These are phyloP conservation scores for Lentinus tigrinus DNA, from an alignment of 768 basidiomycete species.

Conservation along the genomic window DNA sequence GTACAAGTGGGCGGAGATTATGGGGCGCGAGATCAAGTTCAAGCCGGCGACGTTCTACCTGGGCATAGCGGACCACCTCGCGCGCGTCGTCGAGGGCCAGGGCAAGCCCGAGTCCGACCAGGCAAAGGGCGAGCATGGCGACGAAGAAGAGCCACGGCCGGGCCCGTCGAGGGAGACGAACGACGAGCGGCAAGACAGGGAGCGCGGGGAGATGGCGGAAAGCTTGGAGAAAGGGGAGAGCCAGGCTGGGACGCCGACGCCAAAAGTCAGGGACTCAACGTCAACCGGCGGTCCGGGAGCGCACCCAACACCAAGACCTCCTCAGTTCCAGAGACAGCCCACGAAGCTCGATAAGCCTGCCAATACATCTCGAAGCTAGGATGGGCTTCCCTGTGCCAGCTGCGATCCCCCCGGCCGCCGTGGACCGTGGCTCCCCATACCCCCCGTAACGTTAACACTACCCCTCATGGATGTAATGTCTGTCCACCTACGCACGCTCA, in stretches of 20 bases:
- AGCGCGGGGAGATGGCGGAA: constrained; percentile 29
- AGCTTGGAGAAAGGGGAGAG: constrained; percentile 22
- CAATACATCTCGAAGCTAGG: no score
- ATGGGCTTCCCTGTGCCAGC: no score
- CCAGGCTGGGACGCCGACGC: background rate
- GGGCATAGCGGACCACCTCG: constrained; percentile 75
- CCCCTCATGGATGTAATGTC: background rate
- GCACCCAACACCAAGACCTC: no score
- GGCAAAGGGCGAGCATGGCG: background rate
- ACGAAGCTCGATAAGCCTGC: no score
- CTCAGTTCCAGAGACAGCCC: no score
- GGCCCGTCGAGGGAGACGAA: background rate
- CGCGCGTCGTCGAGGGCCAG: constrained; percentile 70
- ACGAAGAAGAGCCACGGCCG: background rate
- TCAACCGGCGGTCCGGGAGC: background rate
- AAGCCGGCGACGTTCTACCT: constrained; percentile 91
- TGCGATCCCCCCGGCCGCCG: no score
- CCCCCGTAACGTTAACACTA: background rate
- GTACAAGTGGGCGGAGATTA: constrained; percentile 87
- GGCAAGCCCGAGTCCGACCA: background rate
- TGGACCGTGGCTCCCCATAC: background rate
- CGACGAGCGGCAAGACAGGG: constrained; percentile 22
- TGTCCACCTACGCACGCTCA: background rate
- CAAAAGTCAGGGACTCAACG: no score
- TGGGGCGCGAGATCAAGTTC: constrained; percentile 88